Conservation (phyloP, 169 alveolate species). For the Plasmodium fragile region DNA sequence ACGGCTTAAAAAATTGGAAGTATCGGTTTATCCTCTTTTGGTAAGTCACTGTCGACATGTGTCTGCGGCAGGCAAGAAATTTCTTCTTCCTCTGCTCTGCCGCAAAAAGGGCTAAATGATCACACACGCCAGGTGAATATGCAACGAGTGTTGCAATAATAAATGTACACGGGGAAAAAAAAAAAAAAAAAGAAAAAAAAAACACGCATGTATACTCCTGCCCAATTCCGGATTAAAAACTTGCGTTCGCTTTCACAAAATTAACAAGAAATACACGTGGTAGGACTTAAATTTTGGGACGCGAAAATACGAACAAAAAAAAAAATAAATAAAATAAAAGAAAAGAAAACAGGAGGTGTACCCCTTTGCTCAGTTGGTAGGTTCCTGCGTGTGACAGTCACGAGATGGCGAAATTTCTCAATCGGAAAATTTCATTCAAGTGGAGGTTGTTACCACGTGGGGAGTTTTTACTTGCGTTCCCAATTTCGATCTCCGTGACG, state of each 20-base stretch:
- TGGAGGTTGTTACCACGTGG: conserved; percentile 12
- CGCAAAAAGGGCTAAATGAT: background rate
- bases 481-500: background rate
- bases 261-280: background rate
- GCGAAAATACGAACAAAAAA: background rate
- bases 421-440: conserved; percentile 67
- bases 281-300: background rate
- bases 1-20: background rate
- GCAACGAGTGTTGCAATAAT: background rate
- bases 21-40: background rate
- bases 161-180: background rate
- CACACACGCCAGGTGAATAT: background rate
- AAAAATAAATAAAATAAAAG: background rate
- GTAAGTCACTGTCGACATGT: background rate
- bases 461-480: background rate
- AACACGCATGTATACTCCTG: background rate
- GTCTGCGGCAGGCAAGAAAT: background rate
- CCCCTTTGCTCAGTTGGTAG: background rate
- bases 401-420: conserved; percentile 54
- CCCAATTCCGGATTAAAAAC: background rate
- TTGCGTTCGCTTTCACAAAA: background rate
- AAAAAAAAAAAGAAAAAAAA: background rate
- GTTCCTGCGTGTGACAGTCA: background rate
- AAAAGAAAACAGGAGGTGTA: background rate
- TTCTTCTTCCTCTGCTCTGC: background rate